Conservation (phyloP, 805 yeast genomes). For the Teunomyces pallodes region DNA sequence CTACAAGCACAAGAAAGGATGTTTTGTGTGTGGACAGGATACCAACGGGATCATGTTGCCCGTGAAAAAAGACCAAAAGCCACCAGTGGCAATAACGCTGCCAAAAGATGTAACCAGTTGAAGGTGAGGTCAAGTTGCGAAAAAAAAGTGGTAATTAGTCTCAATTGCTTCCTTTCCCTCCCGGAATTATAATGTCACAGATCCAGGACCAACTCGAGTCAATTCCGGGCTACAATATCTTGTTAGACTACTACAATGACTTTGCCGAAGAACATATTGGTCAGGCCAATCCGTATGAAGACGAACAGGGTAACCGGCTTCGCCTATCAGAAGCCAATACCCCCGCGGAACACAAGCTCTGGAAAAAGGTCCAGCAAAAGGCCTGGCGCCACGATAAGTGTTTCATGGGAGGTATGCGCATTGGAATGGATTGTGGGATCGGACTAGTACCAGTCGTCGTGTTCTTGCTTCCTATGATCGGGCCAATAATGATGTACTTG, state of each 20-base stretch:
- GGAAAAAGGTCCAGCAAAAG: conserved; percentile 68
- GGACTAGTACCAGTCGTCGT: conserved; percentile 77
- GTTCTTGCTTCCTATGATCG: conserved; percentile 70
- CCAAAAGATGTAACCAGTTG: background rate
- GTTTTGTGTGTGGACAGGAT: conserved; percentile 57
- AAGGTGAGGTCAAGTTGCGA: background rate
- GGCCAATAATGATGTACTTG: conserved; percentile 78
- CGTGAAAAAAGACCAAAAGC: conserved; percentile 31
- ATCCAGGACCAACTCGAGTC: conserved; percentile 16
- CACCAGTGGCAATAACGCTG: background rate
- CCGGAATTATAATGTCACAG: conserved; percentile 9
- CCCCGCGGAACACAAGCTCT: conserved; percentile 58
- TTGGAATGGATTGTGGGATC: conserved; percentile 66
- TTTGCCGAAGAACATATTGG: conserved; percentile 64
- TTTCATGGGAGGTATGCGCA: conserved; percentile 68
- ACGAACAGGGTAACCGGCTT: conserved; percentile 57
- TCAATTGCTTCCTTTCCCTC: background rate
- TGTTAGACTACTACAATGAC: conserved; percentile 60
- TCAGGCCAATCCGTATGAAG: conserved; percentile 65
- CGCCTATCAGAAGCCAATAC: conserved; percentile 53
- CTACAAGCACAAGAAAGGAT: conserved; percentile 41
- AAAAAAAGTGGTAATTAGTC: background rate
- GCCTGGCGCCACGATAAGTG: conserved; percentile 91
- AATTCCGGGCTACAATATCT: conserved; percentile 58
- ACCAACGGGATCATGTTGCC: conserved; percentile 62